These are phyloP conservation scores for Orbilia javanica DNA, from an alignment of 2,329 filamentous ascomycete species.

Conservation along the genomic window DNA sequence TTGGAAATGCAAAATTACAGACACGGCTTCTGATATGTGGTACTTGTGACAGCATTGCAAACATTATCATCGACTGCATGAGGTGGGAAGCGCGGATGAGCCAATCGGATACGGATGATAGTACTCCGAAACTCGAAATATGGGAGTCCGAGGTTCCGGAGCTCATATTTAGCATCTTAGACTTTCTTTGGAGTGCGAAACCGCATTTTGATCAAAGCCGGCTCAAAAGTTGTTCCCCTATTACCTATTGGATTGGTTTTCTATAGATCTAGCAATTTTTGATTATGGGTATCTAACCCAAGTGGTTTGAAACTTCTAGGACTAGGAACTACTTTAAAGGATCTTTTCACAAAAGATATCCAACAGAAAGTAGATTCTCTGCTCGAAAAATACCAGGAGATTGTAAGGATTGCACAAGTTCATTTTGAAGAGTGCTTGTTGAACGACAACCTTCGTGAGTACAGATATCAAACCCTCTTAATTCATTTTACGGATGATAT, in stretches of 20 bases:
- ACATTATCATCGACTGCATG: conserved; percentile 32
- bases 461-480: neutral
- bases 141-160: conserved; percentile 41
- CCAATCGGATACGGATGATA: neutral
- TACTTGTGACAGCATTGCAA: conserved; percentile 38
- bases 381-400: conserved; percentile 17
- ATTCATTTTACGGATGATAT: neutral
- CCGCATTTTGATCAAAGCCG: conserved; percentile 31
- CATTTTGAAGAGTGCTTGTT: conserved; percentile 42
- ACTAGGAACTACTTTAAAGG: conserved; percentile 39
- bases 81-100: conserved; percentile 32
- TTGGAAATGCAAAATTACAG: conserved; percentile 29
- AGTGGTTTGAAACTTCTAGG: neutral
- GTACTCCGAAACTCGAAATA: conserved; percentile 28
- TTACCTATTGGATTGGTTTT: neutral
- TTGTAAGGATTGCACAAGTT: conserved; percentile 24
- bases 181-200: conserved; percentile 43
- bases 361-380: conserved; percentile 34
- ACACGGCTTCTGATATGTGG: conserved; percentile 38
- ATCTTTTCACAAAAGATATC: conserved; percentile 35
- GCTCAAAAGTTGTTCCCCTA: neutral
- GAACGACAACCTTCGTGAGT: conserved; percentile 40
- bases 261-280: no score
- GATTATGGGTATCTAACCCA: no score
- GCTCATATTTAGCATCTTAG: conserved; percentile 36